Evolutionary conservation across 805 yeast genomes (phyloP).

Genomic region (Starmerella asiatica): DNA sequence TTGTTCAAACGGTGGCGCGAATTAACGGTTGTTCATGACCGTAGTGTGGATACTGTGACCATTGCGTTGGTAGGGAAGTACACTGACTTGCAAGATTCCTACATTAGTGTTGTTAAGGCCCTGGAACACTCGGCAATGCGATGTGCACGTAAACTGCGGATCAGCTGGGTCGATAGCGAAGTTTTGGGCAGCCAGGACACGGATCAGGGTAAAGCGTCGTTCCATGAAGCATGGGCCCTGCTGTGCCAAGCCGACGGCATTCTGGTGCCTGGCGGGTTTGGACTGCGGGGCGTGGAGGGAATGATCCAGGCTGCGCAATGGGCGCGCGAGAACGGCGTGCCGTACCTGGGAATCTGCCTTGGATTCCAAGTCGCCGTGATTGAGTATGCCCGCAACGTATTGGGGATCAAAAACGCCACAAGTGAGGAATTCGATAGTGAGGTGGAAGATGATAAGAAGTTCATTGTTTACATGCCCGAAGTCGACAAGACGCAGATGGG

Average conservation of each 20-base stretch:
- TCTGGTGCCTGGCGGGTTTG: constrained; percentile 97
- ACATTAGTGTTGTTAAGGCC: constrained; percentile 86
- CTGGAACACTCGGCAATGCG: constrained; percentile 92
- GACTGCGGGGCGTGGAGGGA: constrained; percentile 94
- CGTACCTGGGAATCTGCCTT: constrained; percentile 91
- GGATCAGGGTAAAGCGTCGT: constrained; percentile 62
- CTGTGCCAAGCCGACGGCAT: constrained; percentile 93
- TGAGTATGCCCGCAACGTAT: constrained; percentile 72
- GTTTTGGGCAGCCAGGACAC: constrained; percentile 54
- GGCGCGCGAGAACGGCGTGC: constrained; percentile 93
- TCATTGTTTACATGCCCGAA: constrained; percentile 97
- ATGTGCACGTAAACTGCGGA: constrained; percentile 68
- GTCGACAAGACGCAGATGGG: constrained; percentile 91
- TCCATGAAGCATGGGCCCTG: constrained; percentile 90
- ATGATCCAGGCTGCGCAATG: constrained; percentile 94
- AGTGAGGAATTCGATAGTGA: constrained; percentile 72
- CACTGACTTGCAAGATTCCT: constrained; percentile 88
- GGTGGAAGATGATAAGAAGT: constrained; percentile 38
- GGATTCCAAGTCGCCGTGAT: constrained; percentile 96
- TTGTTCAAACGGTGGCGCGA: constrained; percentile 67
- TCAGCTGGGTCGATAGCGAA: constrained; percentile 92
- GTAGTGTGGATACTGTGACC: constrained; percentile 70
- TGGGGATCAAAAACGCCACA: constrained; percentile 54
- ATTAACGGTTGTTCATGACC: constrained; percentile 68
- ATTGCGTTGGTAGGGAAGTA: constrained; percentile 97